Percentiles rank a stretch among this genome's conserved stretches.
Conservation (phyloP, 495 filamentous ascomycete species). For the Pyronema domesticum region DNA sequence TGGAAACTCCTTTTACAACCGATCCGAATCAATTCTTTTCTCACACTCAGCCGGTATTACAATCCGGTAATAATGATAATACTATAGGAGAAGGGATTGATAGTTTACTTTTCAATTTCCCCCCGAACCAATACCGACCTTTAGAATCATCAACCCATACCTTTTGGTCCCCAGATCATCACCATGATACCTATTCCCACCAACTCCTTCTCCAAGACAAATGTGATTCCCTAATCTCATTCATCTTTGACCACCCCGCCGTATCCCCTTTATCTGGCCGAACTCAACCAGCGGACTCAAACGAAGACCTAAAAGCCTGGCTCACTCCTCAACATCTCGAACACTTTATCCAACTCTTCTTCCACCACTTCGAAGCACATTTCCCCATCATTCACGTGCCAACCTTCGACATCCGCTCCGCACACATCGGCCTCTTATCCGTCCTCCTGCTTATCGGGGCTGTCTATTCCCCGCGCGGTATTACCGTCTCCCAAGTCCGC, state of each 20-base stretch:
- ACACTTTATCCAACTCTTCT: constrained; percentile 39
- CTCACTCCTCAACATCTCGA: constrained; percentile 42
- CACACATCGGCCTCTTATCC: constrained; percentile 41
- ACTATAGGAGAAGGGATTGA: neutral
- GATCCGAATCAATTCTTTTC: no score
- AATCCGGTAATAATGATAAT: no score
- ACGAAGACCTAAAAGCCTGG: constrained; percentile 22
- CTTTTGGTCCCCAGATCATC: neutral
- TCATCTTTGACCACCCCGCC: constrained; percentile 34
- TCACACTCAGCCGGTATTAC: no score
- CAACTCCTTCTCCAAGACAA: constrained; percentile 15
- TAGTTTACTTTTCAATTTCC: neutral
- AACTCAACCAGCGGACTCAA: neutral
- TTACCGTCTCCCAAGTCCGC: constrained; percentile 36
- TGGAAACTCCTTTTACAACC: neutral
- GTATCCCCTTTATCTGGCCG: constrained; percentile 6
- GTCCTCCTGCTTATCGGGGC: constrained; percentile 49
- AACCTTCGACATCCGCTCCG: constrained; percentile 42
- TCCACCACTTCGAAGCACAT: constrained; percentile 46
- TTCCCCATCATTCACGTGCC: constrained; percentile 53
- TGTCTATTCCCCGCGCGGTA: constrained; percentile 40
- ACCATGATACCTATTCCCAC: neutral
- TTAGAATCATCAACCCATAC: constrained; percentile 23
- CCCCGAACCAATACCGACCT: neutral
- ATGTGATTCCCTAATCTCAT: constrained; percentile 33